These are phyloP conservation scores for Lecanosticta acicola DNA, from an alignment of 2,329 filamentous ascomycete genomes.

Conservation along the genomic window DNA sequence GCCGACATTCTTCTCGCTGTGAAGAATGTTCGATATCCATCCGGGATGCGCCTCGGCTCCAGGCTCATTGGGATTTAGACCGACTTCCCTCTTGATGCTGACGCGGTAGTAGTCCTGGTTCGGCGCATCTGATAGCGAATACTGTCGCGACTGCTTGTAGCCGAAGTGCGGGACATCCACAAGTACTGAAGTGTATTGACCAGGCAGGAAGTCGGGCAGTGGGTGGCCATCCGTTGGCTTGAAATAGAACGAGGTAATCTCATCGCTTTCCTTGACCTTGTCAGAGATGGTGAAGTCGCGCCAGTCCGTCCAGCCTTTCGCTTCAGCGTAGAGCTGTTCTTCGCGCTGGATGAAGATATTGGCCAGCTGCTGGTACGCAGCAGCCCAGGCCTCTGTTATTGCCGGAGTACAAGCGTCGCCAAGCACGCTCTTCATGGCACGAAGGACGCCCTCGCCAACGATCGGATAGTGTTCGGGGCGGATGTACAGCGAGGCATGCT, in stretches of 20 bases:
- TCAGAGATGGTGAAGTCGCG: slow-evolving; percentile 59
- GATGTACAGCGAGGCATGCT: slow-evolving; percentile 67
- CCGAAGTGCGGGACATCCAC: slow-evolving; percentile 54
- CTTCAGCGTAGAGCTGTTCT: slow-evolving; percentile 55
- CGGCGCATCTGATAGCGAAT: slow-evolving; percentile 64
- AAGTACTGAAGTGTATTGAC: slow-evolving; percentile 66
- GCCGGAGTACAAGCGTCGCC: slow-evolving; percentile 61
- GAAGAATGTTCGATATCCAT: slow-evolving; percentile 63
- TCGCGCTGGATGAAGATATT: slow-evolving; percentile 66
- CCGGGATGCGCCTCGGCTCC: slow-evolving; percentile 52
- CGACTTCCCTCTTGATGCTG: slow-evolving; percentile 62
- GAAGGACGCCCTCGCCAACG: slow-evolving; percentile 63
- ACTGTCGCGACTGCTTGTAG: slow-evolving; percentile 64
- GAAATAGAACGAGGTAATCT: slow-evolving; percentile 67
- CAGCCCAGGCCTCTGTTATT: slow-evolving; percentile 61
- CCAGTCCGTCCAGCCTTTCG: slow-evolving; percentile 61
- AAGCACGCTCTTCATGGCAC: slow-evolving; percentile 61
- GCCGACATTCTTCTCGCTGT: slow-evolving; percentile 56
- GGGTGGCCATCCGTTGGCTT: slow-evolving; percentile 55
- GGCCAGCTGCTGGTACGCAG: slow-evolving; percentile 68
- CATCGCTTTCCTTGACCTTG: slow-evolving; percentile 61
- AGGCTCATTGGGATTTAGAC: slow-evolving; percentile 44
- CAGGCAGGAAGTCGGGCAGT: slow-evolving; percentile 61
- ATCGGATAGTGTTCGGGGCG: slow-evolving; percentile 63
- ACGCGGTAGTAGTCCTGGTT: slow-evolving; percentile 60